Evolutionary conservation across 148 eudicot genomes (phyloP), one percentile per base, ranked within the genome.

Genomic region (Nepenthes mirabilis): DNA sequence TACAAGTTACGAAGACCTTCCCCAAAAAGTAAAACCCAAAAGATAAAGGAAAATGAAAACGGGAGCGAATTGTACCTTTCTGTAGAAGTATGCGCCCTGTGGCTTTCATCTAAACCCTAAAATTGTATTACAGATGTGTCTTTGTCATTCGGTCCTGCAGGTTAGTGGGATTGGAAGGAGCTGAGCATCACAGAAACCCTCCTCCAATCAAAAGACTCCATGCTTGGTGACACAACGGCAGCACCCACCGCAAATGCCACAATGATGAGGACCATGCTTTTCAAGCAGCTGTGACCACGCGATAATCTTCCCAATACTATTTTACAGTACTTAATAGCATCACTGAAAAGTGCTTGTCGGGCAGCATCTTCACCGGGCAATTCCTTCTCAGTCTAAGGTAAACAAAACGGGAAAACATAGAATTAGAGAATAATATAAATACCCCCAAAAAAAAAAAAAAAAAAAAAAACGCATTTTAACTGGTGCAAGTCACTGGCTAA

Each of bases 301-400:
- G 88, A 82, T 47, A 84, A 49, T 76, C 81, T 80, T 67, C 84
- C 88, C 57, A 72, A 34, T n/a, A 88, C 54, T 60, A 61, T 47
- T 69, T 84, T 88, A 52, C 84, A 77, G 68, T 82, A 75, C 79
- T 88, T 84, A 59, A 84, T 78, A 8, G 91, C 77, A 5, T 84
- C 81, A 71, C 79, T 84, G 55, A 80, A 52, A 43, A 62, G 70
- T 35, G 81, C 59, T 56, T 65, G 79, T 56, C 72, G 79, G 50
- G 74, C 70, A 47, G 67, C 58, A 52, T 80, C 69, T 35, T 59
- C 81, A 57, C 65, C 85, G 12, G 76, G 70, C 80, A 80, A 72
- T 57, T 82, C 84, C 48, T 78, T 65, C 65, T 80, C 86, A 47
- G 82, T 88, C 95, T 88, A 52, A 13, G 6, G 13, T 40, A 49